These are phyloP conservation scores for Acanthamoeba castellanii DNA, from an alignment of 208 protist genomes.

Conservation along the genomic window DNA sequence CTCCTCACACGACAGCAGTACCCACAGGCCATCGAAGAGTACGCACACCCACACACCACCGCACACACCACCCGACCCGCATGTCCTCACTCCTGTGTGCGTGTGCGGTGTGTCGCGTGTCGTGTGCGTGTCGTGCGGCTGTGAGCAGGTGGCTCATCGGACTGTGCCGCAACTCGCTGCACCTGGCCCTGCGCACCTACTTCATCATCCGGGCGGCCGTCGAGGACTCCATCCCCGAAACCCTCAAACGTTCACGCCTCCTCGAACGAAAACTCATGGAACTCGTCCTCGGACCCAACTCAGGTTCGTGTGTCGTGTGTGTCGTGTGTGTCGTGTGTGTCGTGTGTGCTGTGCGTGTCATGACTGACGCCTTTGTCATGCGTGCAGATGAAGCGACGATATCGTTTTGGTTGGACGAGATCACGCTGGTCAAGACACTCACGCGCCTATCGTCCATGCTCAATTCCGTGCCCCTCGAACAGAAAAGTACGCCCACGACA, in stretches of 20 bases:
- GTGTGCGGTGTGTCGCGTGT: background rate
- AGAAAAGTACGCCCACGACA: background rate
- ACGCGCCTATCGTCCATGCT: conserved; percentile 21
- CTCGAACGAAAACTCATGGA: background rate
- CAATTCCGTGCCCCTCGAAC: conserved; percentile 16
- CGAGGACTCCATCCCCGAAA: conserved; percentile 5
- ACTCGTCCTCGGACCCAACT: background rate
- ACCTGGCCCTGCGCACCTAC: conserved; percentile 10
- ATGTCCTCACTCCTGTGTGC: background rate
- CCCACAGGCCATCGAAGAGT: conserved; percentile 32
- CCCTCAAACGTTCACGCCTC: background rate
- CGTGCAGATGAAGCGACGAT: background rate
- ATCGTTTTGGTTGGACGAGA: conserved; percentile 52
- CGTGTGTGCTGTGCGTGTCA: too few relatives aligned
- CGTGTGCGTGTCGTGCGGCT: background rate
- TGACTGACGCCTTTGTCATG: background rate
- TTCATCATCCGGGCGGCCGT: background rate
- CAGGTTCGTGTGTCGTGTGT: background rate
- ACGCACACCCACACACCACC: background rate
- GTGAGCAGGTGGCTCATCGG: background rate
- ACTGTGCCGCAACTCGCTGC: background rate
- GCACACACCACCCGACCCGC: background rate
- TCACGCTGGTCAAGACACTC: conserved; percentile 29
- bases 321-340: too few relatives aligned
- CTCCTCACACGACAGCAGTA: background rate